Percentiles rank a stretch among this genome's conserved stretches.
Conservation (phyloP, 331 rosid species). For the Malus hybrid region DNA sequence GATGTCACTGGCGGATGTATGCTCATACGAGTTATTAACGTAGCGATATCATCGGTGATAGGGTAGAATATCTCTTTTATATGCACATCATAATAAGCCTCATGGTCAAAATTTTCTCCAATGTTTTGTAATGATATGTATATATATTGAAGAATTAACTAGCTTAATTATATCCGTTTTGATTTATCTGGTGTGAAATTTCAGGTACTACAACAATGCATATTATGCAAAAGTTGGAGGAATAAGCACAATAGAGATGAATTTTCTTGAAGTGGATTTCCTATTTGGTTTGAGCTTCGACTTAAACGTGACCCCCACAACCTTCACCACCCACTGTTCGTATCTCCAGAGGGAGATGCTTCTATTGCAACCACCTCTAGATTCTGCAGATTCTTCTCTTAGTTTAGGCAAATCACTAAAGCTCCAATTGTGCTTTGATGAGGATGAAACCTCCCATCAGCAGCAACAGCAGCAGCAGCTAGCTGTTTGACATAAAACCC, state of each 20-base stretch:
- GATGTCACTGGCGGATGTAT: neutral
- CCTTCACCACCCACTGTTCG: slow-evolving; percentile 58
- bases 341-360: slow-evolving; percentile 73
- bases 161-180: neutral
- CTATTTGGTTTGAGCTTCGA: slow-evolving; percentile 75
- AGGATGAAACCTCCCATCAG: slow-evolving; percentile 64
- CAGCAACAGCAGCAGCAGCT: slow-evolving; percentile 33
- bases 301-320: slow-evolving; percentile 66
- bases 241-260: slow-evolving; percentile 73
- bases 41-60: neutral
- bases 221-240: slow-evolving; percentile 93
- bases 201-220: slow-evolving; percentile 84
- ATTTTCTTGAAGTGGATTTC: slow-evolving; percentile 77
- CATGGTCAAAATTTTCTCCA: too few species aligned
- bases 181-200: neutral
- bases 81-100: neutral
- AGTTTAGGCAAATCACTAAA: slow-evolving; percentile 40
- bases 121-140: too few species aligned
- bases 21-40: neutral
- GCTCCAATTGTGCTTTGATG: slow-evolving; percentile 47
- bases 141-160: neutral
- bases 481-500: slow-evolving; percentile 32
- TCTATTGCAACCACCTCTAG: slow-evolving; percentile 49
- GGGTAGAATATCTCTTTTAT: neutral
- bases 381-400: slow-evolving; percentile 45